These are phyloP conservation scores for Xerocomus minutiporus DNA, from an alignment of 1,284 basidiomycete species.

Conservation along the genomic window DNA sequence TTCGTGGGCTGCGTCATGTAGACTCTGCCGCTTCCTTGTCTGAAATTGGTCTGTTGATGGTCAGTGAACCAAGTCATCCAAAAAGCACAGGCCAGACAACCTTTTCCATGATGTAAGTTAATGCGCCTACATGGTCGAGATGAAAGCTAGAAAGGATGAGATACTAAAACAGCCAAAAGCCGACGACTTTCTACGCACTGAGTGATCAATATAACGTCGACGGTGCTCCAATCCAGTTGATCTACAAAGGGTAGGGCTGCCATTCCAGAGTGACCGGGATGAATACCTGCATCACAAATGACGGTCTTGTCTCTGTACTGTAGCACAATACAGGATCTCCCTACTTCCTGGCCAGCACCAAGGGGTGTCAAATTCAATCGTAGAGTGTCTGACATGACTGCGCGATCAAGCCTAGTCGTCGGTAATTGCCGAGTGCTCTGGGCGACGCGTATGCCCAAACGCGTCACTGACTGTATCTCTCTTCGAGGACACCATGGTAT, in stretches of 20 bases:
- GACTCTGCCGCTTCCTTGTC: conserved; percentile 89
- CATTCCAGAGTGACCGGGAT: conserved; percentile 92
- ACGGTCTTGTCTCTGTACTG: conserved; percentile 89
- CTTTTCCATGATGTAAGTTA: conserved; percentile 98
- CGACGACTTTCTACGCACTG: conserved; percentile 57
- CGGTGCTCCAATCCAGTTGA: conserved; percentile 95
- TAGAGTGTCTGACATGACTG: conserved; percentile 5
- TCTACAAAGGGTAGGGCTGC: conserved; percentile 95
- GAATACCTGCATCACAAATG: conserved; percentile 93
- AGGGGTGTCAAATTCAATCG: conserved; percentile 36
- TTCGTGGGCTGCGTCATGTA: conserved; percentile 99
- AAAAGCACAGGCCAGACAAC: conserved; percentile 37
- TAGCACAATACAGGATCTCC: conserved; percentile 92
- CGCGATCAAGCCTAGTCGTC: conserved; percentile 1
- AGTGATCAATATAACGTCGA: conserved; percentile 92
- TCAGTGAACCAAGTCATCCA: conserved; percentile 1
- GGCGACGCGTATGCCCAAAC: conserved; percentile 20
- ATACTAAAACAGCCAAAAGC: neutral
- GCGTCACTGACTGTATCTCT: conserved; percentile 18
- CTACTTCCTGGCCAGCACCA: conserved; percentile 97
- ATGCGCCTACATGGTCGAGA: conserved; percentile 92
- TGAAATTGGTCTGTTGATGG: conserved; percentile 77
- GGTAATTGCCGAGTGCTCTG: conserved; percentile 20
- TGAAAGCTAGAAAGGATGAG: conserved; percentile 67
- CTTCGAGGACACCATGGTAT: conserved; percentile 23